Base-by-base conservation (phyloP, 2,329 filamentous ascomycete species). In the Botrytis cinerea region DNA sequence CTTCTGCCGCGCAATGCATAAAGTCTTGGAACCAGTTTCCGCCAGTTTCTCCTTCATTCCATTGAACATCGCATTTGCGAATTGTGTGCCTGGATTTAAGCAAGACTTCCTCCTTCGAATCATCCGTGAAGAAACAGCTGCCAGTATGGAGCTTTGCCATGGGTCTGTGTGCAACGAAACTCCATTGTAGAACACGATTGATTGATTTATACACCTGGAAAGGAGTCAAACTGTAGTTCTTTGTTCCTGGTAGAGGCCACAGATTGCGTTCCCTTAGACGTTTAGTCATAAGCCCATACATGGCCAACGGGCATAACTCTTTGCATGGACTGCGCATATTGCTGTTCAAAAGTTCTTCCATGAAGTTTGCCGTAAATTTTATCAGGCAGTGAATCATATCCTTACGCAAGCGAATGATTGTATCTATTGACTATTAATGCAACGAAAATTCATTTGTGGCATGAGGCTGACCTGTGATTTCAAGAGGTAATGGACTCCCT, bases 11-110 rank as follows among this genome's bases (percentile, higher is more conserved):
- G 28, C 20, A 18, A 35, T 59, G 28, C 28, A 59, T 32, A 35
- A 2, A 20, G 12, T 35, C 2, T 22, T 35, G 28, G 35, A 32
- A 32, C 1, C 0, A 22, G 8, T 2, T 10, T 59, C 1, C n/a
- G 4, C 4, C 28, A 35, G 4, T 35, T 35, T 20, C 28, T 4
- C 28, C 7, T 2, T 6, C 28, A 20, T 2, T 8, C 7, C 7
- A 3, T 22, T 2, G 0, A 35, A 5, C 3, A 10, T 2, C 28
- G 7, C 2, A 32, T 59, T 20, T 4, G n/a, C 16, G 0, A 0
- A 59, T 4, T 1, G 2, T 16, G 16, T 7, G 4, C 18, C 0
- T 9, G 3, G 18, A 0, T 4, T 32, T 20, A 32, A 0, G 54
- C 14, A 3, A 1, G 1, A 20, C 1, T 32, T 0, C 16, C 14